phyloP scores from a whole-genome alignment of 495 filamentous ascomycete genomes.

The Sordaria brevicollis region DNA sequence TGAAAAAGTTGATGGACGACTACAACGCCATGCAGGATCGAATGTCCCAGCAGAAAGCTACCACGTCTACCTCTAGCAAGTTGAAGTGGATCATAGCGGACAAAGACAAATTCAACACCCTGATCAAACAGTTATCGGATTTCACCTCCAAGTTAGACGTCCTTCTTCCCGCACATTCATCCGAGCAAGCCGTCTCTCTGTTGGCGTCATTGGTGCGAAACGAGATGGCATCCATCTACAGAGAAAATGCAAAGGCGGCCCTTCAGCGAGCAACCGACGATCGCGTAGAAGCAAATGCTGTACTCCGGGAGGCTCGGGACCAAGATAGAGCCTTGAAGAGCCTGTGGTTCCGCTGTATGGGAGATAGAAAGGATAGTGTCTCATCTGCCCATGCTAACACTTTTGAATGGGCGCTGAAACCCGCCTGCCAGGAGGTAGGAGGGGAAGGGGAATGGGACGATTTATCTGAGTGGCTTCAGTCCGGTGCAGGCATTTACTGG shows the following conservation, averaged over 20 bases:
- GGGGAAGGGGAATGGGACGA: neutral
- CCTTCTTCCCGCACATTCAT: neutral
- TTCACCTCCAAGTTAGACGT: neutral
- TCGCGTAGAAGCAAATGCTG: neutral
- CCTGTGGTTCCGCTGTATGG: neutral
- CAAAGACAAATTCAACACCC: neutral
- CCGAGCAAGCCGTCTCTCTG: neutral
- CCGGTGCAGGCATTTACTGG: neutral
- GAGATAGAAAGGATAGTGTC: neutral
- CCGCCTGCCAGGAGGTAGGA: neutral
- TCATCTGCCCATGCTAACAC: neutral
- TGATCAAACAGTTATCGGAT: neutral
- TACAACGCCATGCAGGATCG: neutral
- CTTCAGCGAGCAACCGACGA: neutral
- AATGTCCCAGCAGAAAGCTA: neutral
- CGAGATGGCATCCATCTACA: neutral
- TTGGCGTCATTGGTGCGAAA: neutral
- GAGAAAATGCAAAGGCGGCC: neutral
- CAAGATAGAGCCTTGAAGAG: neutral
- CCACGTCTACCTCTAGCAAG: neutral
- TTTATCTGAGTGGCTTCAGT: neutral
- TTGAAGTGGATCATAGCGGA: neutral
- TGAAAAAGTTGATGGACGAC: neutral
- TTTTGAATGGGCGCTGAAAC: neutral
- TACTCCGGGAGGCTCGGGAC: neutral